A percentile compares a stretch with the other conserved stretches of the same genome.
phyloP scores from a whole-genome alignment of 2,329 filamentous ascomycete genomes.

The Nemania sp. region DNA sequence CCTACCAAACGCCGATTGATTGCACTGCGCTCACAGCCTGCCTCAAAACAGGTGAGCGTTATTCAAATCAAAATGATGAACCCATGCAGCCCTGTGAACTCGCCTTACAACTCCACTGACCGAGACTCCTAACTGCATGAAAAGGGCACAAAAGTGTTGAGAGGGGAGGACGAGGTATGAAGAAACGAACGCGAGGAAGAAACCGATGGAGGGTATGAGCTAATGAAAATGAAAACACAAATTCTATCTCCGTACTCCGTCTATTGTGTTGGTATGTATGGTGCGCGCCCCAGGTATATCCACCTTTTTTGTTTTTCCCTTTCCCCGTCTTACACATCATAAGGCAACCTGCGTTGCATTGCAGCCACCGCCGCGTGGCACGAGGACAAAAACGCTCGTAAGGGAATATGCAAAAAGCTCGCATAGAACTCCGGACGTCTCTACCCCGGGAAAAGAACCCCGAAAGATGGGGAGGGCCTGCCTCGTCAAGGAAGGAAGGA shows the following conservation, averaged over 20 bases:
- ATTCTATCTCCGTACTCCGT: slow-evolving; percentile 14
- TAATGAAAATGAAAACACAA: background rate
- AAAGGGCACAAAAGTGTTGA: background rate
- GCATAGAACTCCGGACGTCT: background rate
- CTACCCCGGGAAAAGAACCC: background rate
- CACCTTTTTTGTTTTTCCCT: slow-evolving; percentile 4
- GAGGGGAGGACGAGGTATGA: background rate
- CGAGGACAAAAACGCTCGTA: slow-evolving; percentile 1
- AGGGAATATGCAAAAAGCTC: slow-evolving; percentile 5
- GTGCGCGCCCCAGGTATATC: background rate
- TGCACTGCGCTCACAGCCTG: slow-evolving; percentile 1
- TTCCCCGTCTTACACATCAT: background rate
- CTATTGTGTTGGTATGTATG: slow-evolving; percentile 2
- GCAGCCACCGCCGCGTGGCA: slow-evolving; percentile 9
- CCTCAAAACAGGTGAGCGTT: background rate
- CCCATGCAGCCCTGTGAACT: background rate
- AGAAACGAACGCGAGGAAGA: background rate
- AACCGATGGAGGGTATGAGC: background rate
- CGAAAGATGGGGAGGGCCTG: background rate
- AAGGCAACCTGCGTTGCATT: slow-evolving; percentile 4
- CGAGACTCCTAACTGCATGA: background rate
- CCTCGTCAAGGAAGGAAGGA: background rate
- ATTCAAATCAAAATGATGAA: slow-evolving; percentile 10
- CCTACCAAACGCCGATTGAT: slow-evolving; percentile 13
- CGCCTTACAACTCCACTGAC: slow-evolving; percentile 4